Evolutionary conservation across 306 rosid genomes (phyloP).

Genomic region (Aeschynomene evenia): DNA sequence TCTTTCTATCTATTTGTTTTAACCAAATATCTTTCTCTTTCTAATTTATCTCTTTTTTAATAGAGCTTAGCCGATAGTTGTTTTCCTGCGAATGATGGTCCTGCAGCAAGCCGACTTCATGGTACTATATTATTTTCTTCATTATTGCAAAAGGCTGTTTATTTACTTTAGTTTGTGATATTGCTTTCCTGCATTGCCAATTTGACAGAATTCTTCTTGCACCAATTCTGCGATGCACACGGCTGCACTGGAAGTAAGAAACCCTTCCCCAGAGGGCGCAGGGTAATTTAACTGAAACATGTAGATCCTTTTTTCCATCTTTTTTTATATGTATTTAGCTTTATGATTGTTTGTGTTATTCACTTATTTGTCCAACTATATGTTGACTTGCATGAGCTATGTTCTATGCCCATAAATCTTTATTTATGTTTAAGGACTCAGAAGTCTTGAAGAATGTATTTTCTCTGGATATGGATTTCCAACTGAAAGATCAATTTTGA

Average conservation of each 20-base stretch:
- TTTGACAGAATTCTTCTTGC: slow-evolving; percentile 68
- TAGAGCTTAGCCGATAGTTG: slow-evolving; percentile 72
- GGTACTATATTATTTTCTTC: slow-evolving; percentile 45
- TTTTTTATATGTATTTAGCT: neutral
- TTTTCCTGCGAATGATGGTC: slow-evolving; percentile 62
- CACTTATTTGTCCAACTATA: neutral
- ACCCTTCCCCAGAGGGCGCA: slow-evolving; percentile 71
- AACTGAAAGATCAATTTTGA: slow-evolving; percentile 18
- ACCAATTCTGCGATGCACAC: slow-evolving; percentile 79
- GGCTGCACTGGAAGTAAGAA: slow-evolving; percentile 56
- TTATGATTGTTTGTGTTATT: neutral
- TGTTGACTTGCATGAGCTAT: neutral
- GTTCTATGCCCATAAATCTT: slow-evolving; percentile 18
- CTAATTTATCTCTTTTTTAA: slow-evolving; percentile 21
- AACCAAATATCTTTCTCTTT: slow-evolving; percentile 8
- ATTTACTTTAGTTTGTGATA: slow-evolving; percentile 1
- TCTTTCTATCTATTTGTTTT: slow-evolving; percentile 1
- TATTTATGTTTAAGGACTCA: slow-evolving; percentile 19
- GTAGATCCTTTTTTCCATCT: neutral
- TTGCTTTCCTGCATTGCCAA: slow-evolving; percentile 20
- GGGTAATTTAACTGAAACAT: slow-evolving; percentile 45
- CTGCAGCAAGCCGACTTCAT: slow-evolving; percentile 66
- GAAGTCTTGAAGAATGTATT: neutral
- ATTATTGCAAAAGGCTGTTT: slow-evolving; percentile 17
- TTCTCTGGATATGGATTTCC: slow-evolving; percentile 6